Evolutionary conservation across 202 grass and related monocot species (phyloP).

Genomic region (Alloteropsis angusta): DNA sequence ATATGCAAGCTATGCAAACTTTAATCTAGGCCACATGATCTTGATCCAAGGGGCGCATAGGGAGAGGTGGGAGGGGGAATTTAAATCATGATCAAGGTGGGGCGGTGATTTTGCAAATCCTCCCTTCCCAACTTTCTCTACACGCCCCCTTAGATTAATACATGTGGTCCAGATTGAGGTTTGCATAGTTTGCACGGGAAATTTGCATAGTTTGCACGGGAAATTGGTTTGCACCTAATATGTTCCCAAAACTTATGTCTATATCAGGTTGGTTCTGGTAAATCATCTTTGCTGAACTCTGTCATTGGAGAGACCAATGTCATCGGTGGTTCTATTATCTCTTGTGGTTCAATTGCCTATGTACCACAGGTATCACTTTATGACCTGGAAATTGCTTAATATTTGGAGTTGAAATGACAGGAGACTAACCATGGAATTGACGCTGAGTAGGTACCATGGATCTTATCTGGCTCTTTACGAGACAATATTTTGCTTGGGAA

Average conservation of each 20-base stretch:
- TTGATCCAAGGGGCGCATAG: too few species aligned
- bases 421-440: slow-evolving; percentile 9
- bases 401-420: slow-evolving; percentile 3
- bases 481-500: slow-evolving; percentile 94
- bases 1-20: too few species aligned
- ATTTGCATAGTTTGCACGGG: too few species aligned
- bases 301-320: slow-evolving; percentile 70
- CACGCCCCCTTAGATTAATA: too few species aligned
- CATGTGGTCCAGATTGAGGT: too few species aligned
- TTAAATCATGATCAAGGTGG: too few species aligned
- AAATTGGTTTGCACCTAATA: too few species aligned
- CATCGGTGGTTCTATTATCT: slow-evolving; percentile 50
- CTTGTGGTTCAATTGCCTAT: slow-evolving; percentile 56
- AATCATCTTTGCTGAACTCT: slow-evolving; percentile 87
- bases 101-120: too few species aligned
- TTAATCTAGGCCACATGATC: too few species aligned
- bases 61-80: too few species aligned
- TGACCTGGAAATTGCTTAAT: slow-evolving; percentile 27
- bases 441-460: slow-evolving; percentile 79
- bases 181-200: too few species aligned
- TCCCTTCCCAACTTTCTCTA: too few species aligned
- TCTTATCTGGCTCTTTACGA: slow-evolving; percentile 69
- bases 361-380: slow-evolving; percentile 68
- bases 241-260: slow-evolving; percentile 11
- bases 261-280: slow-evolving; percentile 90